Evolutionary conservation across 1,284 basidiomycete species (phyloP), one percentile per base, ranked within the genome.

Genomic region (Fistulina hepatica): DNA sequence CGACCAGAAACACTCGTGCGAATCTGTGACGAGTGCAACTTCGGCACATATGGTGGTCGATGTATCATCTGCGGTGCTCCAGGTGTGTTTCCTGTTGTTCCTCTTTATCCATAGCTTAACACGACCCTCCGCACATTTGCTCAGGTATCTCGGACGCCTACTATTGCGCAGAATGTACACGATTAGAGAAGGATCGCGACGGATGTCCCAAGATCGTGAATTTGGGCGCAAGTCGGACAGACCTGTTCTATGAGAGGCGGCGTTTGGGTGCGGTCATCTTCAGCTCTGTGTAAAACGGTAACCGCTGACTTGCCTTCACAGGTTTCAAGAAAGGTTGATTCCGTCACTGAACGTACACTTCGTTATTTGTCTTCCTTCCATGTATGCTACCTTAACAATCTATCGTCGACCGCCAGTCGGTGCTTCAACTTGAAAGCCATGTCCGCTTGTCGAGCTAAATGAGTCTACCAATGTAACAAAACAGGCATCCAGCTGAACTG

Each of bases 201-300:
- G 95, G 95, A 1, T 99, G 95, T 64, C 93, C 93, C 2, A 97
- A 97, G 71, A 95, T 98, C 48, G 91, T 98, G 51, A 98, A 98
- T 54, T 67, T 95, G 13, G 92, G 92, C 43, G 84, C 88, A 12
- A 88, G 82, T 52, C 68, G 86, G 51, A 91, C 88, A 34, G 88
- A 92, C 56, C 58, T 91, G 32, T 92, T 92, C 67, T 92, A 91
- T 51, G 88, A 91, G 57, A 67, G 88, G 46, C 74, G 84, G 54
- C 71, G 83, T 52, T 61, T 88, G 45, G 81, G 80, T 80, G 48
- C n/a, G n/a, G n/a, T n/a, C n/a, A n/a, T n/a, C n/a, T n/a, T n/a
- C n/a, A n/a, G n/a, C n/a, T n/a, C n/a, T n/a, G n/a, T n/a, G n/a
- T n/a, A n/a, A n/a, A n/a, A n/a, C n/a, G n/a, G n/a, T n/a, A n/a